Conservation (phyloP, 2,329 filamentous ascomycete species). For the Botrytis aclada region DNA sequence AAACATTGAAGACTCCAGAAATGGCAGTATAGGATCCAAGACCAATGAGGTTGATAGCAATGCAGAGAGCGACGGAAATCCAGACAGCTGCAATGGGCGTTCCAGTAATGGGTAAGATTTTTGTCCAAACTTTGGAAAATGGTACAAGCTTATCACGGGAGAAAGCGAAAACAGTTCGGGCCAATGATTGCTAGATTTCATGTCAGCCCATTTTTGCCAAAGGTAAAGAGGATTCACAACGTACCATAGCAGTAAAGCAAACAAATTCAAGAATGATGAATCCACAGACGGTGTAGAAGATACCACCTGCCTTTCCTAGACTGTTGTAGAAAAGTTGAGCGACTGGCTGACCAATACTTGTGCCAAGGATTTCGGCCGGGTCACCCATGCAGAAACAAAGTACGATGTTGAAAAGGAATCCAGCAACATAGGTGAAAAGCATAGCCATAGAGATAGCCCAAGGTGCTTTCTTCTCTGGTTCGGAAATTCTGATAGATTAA, state of each 20-base stretch:
- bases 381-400: conserved; percentile 52
- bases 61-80: conserved; percentile 53
- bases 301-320: conserved; percentile 49
- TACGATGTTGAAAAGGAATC: conserved; percentile 57
- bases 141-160: conserved; percentile 56
- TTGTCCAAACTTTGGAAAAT: conserved; percentile 55
- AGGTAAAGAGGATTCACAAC: conserved; percentile 43
- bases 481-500: conserved; percentile 39
- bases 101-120: conserved; percentile 51
- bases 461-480: conserved; percentile 51
- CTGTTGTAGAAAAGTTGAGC: conserved; percentile 58
- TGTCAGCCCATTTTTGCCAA: conserved; percentile 39
- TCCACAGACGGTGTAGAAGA: conserved; percentile 51
- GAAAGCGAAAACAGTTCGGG: conserved; percentile 54
- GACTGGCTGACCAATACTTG: conserved; percentile 50
- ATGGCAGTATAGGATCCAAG: conserved; percentile 54
- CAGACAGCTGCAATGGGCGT: conserved; percentile 60
- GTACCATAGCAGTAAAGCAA: conserved; percentile 52
- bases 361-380: conserved; percentile 44
- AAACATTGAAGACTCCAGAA: conserved; percentile 52
- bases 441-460: conserved; percentile 56
- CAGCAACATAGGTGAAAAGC: conserved; percentile 53
- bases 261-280: conserved; percentile 58
- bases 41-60: conserved; percentile 57
- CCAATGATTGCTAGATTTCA: conserved; percentile 43